Base-by-base conservation (phyloP, 2,329 filamentous ascomycete species). In the Xylaria sp. region DNA sequence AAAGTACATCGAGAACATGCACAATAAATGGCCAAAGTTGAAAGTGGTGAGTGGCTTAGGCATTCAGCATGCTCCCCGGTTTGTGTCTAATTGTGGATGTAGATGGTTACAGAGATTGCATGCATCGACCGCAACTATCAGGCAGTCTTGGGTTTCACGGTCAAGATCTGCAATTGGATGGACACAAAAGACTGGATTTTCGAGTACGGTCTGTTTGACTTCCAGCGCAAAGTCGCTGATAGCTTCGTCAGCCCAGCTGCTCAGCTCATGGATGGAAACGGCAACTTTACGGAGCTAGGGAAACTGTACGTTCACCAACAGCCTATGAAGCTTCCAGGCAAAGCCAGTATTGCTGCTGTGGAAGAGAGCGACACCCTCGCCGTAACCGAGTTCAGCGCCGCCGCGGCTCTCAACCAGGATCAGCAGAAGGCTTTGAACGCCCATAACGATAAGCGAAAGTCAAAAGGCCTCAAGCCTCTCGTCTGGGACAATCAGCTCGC, bases 171-270 rank as follows among this genome's bases (percentile, higher is more conserved):
- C 54, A 77, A 79, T 55, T 81, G 78, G 78, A 74, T 80, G 73
- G 80, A 81, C 66, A 60, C 68, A 27, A 72, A 72, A 62, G 72
- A 73, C 55, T 81, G 74, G 72, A 66, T 82, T 23, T 72, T 72
- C 58, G 78, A 81, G 67, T 81, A 81, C 65, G 76, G 73, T 11
- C 76, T 79, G 53, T 80, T 80, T 63, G 78, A 78, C 27, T 80
- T 78, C 63, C 79, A 79, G 73, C 71, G 71, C 54, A 70, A 76
- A 23, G 69, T 75, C 52, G 77, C 78, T 10, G 78, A 81, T 63
- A 69, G 68, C 56, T 82, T 79, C 68, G 79, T 81, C 19, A 81
- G 79, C 64, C 79, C 78, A 0, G 75, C 73, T 37, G 79, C 79
- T 25, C 78, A 80, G 69, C 73, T 82, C 63, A 78, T 82, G 78